Evolutionary conservation across 2,329 filamentous ascomycete genomes (phyloP).

Genomic region (Akanthomyces dipterigenus): DNA sequence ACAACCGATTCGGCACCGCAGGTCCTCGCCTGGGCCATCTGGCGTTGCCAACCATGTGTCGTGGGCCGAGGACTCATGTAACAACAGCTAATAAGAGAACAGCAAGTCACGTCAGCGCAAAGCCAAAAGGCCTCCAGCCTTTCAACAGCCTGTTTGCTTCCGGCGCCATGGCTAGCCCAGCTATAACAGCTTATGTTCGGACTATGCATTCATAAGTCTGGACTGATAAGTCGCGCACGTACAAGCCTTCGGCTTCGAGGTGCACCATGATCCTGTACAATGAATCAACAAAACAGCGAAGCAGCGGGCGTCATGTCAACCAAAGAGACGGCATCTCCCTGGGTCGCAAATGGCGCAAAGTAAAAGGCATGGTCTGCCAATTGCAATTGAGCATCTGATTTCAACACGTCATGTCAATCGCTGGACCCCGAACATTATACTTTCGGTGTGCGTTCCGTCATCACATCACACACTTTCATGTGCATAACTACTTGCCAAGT

Average conservation of each 20-base stretch:
- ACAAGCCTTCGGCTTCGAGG: background rate
- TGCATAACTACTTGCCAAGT: background rate
- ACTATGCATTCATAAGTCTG: background rate
- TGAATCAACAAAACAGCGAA: background rate
- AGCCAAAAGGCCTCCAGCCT: background rate
- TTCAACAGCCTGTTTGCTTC: background rate
- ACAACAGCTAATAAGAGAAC: background rate
- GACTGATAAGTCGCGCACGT: background rate
- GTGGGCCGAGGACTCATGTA: background rate
- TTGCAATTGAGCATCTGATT: background rate
- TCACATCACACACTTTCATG: background rate
- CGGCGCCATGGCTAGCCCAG: background rate
- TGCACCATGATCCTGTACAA: background rate
- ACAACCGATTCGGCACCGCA: background rate
- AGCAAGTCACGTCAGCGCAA: background rate
- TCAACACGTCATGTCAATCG: background rate
- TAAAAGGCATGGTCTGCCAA: background rate
- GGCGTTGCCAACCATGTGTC: background rate
- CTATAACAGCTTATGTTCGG: background rate
- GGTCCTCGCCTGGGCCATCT: background rate
- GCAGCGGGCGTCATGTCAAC: background rate
- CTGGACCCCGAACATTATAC: background rate
- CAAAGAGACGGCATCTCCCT: background rate
- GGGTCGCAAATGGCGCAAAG: background rate
- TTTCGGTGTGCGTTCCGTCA: background rate